Conservation (phyloP, 345 rosid species). For the Eucalyptus marginata region DNA sequence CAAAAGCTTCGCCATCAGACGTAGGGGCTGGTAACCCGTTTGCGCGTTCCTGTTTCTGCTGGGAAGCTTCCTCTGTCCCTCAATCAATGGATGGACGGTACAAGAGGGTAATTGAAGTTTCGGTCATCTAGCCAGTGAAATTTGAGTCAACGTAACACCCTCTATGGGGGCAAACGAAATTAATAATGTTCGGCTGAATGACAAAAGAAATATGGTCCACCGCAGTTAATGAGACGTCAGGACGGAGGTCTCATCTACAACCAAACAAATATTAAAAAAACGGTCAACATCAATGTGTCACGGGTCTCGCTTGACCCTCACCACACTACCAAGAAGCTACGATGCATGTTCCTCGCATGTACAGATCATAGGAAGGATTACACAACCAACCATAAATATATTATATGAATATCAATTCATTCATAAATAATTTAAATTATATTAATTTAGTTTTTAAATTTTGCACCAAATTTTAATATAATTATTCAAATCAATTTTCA, state of each 20-base stretch:
- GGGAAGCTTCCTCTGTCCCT: not conserved
- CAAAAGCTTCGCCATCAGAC: not conserved
- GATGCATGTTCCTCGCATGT: not conserved
- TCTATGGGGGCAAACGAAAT: not conserved
- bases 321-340: not conserved
- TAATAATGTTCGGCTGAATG: too few relatives aligned
- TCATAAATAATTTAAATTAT: not conserved
- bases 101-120: not conserved
- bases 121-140: not conserved
- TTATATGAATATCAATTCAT: not conserved
- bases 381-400: not conserved
- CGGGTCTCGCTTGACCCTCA: not conserved
- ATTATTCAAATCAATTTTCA: not conserved
- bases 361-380: not conserved
- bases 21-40: not conserved
- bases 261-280: too few relatives aligned
- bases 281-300: not conserved
- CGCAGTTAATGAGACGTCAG: not conserved
- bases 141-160: not conserved
- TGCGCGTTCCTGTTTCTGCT: not conserved
- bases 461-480: rapidly evolving
- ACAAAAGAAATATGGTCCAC: not conserved
- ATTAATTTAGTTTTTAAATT: not conserved
- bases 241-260: not conserved
- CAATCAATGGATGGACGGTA: not conserved